Base-by-base conservation (phyloP, 805 yeast species). In the Candida nemodendra region DNA sequence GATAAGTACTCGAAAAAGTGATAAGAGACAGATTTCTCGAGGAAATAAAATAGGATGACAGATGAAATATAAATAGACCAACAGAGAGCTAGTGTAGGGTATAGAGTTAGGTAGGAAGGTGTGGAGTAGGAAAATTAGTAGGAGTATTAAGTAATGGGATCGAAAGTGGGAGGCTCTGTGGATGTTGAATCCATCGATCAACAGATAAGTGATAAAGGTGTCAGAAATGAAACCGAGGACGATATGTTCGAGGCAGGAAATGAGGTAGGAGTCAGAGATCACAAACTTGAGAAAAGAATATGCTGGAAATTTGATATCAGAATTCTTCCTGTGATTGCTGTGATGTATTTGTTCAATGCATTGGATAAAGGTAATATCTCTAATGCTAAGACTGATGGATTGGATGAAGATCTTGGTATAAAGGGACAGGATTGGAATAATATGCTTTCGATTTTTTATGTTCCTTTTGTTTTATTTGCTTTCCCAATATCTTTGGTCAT, bases 291-390 rank as follows among this genome's bases (percentile, higher is more conserved):
- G 39, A 51, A 58, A 19, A 41, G 54, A n/a, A 52, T 66, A 12
- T 56, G 64, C 29, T 53, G 69, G 35, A 72, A 72, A 49, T 57
- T 72, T 15, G 78, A 72, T 45, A 32, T 63, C 29, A 54, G 66
- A 37, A 67, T 72, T 19, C 53, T 73, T 18, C 78, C 78, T 1
- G 54, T 69, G 30, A 59, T 70, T 36, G 68, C 76, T 14, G 22
- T 69, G 18, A 64, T 70, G 69, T 73, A 73, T 42, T 58, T 73
- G 24, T 71, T 70, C 56, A 69, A 69, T 44, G 69, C 74, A 11
- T 60, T 73, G 38, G 76, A 73, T 49, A 69, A 68, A 44, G 73
- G 74, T 12, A 72, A 73, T 45, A 70, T 72, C 32, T 64, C 71
- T 12, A 72, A 72, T 50, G 78, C 78, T 13, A 70, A 70, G 46